phyloP scores from a whole-genome alignment of 768 basidiomycete species.

The Psilocybe sp. region DNA sequence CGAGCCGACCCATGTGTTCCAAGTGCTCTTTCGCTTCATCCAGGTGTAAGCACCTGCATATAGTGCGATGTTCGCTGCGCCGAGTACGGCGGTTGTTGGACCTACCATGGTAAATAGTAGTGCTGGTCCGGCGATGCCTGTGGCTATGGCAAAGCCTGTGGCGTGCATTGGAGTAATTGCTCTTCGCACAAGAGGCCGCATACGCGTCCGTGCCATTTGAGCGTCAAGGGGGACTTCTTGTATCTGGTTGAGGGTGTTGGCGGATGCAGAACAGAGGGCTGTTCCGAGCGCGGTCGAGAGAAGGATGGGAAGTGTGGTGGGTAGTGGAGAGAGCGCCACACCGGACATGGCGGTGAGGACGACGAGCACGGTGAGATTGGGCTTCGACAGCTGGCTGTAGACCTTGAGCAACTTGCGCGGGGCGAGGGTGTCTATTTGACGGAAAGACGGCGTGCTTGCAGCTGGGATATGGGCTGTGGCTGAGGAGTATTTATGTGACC shows the following conservation, averaged over 20 bases:
- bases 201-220: conserved; percentile 91
- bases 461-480: conserved; percentile 14
- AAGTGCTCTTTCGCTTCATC: conserved; percentile 77
- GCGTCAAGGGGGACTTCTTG: conserved; percentile 96
- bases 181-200: conserved; percentile 79
- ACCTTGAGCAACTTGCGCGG: conserved; percentile 53
- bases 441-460: conserved; percentile 1
- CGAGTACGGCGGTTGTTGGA: conserved; percentile 81
- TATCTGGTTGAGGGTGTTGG: conserved; percentile 92
- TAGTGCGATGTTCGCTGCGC: conserved; percentile 78
- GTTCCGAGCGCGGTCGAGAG: conserved; percentile 89
- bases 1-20: conserved; percentile 92
- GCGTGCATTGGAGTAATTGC: conserved; percentile 88
- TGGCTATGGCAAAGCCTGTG: conserved; percentile 67
- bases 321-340: conserved; percentile 89
- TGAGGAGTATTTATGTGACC: conserved; percentile 2
- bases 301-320: conserved; percentile 79
- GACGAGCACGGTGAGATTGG: conserved; percentile 78
- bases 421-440: conserved; percentile 39
- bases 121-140: conserved; percentile 76
- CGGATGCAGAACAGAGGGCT: conserved; percentile 86
- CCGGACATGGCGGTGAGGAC: conserved; percentile 89
- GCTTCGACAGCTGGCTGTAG: conserved; percentile 83
- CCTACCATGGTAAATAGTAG: conserved; percentile 83
- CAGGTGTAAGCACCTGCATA: conserved; percentile 94